Evolutionary conservation across 2,329 filamentous ascomycete genomes (phyloP).

Genomic region (Plectosphaerella plurivora): DNA sequence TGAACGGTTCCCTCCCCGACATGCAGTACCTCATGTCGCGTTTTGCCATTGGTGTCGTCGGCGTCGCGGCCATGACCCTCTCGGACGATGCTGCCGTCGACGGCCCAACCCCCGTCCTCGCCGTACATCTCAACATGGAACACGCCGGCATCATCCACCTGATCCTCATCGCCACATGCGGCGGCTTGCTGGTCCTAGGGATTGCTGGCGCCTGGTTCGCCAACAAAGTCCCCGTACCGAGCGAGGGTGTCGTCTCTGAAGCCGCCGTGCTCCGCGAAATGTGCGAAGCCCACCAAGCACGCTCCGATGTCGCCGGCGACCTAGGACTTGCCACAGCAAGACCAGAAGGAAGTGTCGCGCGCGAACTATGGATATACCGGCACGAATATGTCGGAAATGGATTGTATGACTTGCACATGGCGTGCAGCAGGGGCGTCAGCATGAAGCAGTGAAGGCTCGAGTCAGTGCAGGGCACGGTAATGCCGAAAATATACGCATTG

Average conservation of each 20-base stretch:
- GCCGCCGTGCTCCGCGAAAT: slow-evolving; percentile 10
- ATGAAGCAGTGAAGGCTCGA: too few relatives aligned
- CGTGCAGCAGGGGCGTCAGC: too few relatives aligned
- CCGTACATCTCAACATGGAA: slow-evolving; percentile 23
- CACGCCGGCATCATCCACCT: slow-evolving; percentile 24
- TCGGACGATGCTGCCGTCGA: slow-evolving; percentile 12
- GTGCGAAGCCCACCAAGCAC: slow-evolving; percentile 2
- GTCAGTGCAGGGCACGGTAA: too few relatives aligned
- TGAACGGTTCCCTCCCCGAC: slow-evolving; percentile 18
- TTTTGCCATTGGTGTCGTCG: slow-evolving; percentile 30
- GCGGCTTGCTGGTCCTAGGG: slow-evolving; percentile 22
- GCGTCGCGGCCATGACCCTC: slow-evolving; percentile 24
- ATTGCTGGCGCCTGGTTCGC: slow-evolving; percentile 16
- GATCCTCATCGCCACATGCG: slow-evolving; percentile 25
- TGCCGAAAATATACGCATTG: too few relatives aligned
- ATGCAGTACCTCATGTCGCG: slow-evolving; percentile 31
- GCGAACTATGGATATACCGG: slow-evolving; percentile 8
- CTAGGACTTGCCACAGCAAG: background rate
- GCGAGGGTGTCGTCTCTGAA: slow-evolving; percentile 4
- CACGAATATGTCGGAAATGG: slow-evolving; percentile 3
- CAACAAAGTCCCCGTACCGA: slow-evolving; percentile 19
- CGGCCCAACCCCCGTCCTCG: slow-evolving; percentile 24
- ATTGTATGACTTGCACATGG: slow-evolving; percentile 12
- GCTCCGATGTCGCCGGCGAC: background rate
- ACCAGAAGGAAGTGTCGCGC: background rate